A percentile compares a stretch with the other conserved stretches of the same genome.
These are phyloP conservation scores for Aspergillus asperescens DNA, from an alignment of 495 filamentous ascomycete genomes.

Conservation along the genomic window DNA sequence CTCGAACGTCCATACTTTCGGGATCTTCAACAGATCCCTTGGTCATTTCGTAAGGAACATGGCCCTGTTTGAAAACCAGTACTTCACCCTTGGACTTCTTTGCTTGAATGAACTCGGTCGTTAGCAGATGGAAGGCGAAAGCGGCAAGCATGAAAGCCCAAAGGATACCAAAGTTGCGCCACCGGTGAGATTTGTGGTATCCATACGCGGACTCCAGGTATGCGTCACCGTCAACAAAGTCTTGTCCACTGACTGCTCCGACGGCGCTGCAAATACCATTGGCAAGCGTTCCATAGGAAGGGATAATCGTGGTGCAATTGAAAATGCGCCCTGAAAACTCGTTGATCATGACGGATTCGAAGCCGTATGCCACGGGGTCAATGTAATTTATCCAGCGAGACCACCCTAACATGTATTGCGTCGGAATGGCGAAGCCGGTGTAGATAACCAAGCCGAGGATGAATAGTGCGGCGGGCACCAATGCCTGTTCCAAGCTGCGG, in stretches of 20 bases:
- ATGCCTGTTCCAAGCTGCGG: constrained; percentile 44
- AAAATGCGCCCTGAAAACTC: constrained; percentile 56
- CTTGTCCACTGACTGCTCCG: constrained; percentile 47
- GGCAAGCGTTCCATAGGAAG: no score
- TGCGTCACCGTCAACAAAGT: constrained; percentile 44
- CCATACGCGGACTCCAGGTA: constrained; percentile 43
- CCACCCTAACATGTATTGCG: constrained; percentile 49
- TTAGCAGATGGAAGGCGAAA: constrained; percentile 40
- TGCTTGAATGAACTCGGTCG: constrained; percentile 44
- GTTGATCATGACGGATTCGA: constrained; percentile 47
- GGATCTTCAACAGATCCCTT: constrained; percentile 29
- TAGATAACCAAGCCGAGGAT: constrained; percentile 47
- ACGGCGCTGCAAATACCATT: constrained; percentile 46
- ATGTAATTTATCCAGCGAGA: constrained; percentile 50
- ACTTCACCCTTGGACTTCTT: constrained; percentile 48
- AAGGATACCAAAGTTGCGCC: constrained; percentile 67
- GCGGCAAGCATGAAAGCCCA: constrained; percentile 61
- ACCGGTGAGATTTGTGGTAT: constrained; percentile 58
- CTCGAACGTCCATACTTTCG: constrained; percentile 24
- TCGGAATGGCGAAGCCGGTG: constrained; percentile 48
- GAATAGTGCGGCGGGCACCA: constrained; percentile 35
- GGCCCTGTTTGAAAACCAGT: constrained; percentile 46
- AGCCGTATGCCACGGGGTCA: constrained; percentile 46
- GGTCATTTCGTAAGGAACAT: constrained; percentile 18
- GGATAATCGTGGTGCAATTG: constrained; percentile 47